Base-by-base conservation (phyloP, 768 basidiomycete species). In the Tricholoma saponaceum region DNA sequence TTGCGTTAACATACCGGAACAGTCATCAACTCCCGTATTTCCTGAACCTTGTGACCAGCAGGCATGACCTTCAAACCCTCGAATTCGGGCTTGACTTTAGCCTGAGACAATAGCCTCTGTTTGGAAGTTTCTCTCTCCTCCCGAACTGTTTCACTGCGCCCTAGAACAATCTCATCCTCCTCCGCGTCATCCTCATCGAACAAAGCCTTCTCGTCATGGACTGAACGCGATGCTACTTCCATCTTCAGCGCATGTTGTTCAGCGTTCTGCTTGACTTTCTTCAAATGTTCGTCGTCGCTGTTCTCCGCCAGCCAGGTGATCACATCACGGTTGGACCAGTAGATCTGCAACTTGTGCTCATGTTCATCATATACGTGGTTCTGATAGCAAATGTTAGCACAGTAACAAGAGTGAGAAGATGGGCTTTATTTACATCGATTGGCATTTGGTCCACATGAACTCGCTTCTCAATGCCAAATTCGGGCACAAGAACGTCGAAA, bases 391-490 rank as follows among this genome's bases (percentile, higher is more conserved):
- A n/a, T 16, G 60, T 76, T 28, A 72, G 62, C 41, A 49, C 23
- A 14, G n/a, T 37, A 39, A 54, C 39, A 20, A 35, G 1, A 20
- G 18, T 16, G 57, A 44, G 47, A 44, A 33, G 20, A 35, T 51
- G 20, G 39, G 28, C 20, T 12, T 47, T 8, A 73, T 87, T 74
- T 67, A 95, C 93, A 62, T 97, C 93, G 58, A 97, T 92, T 23
- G 97, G 96, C 92, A 99, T 97, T 74, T 98, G 95, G 69, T 98
- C 97, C 41, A 95, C 92, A 66, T 98, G 97, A 2, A 98, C 95
- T 35, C 97, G 84, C 79, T 99, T 99, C 77, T 99, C 97, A 64
- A 99, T 98, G 30, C 96, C 93, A 68, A 98, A 98, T 71, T 98
- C 97, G 41, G 93, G 90, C 12, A 98, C 86, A 30, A 96, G 76